Evolutionary conservation across 805 yeast genomes (phyloP), one percentile per base, ranked within the genome.

Genomic region (Pichia gijzeniarum): DNA sequence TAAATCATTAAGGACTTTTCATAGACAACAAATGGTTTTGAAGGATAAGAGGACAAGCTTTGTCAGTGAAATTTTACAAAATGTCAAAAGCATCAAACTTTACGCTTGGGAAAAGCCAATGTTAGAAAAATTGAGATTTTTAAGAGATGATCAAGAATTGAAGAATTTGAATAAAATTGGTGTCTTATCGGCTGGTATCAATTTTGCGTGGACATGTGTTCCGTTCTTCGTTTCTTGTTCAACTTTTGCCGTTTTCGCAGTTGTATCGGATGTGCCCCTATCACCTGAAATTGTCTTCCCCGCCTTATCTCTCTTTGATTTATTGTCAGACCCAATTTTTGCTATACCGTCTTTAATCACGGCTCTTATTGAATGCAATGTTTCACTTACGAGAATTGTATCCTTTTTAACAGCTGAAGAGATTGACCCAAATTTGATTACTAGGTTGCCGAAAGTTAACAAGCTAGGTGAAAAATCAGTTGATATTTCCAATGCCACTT

Each of bases 31-130:
- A 53, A 80, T 82, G 89, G 69, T 69, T 43, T 69, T 70, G 46
- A 82, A 79, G 50, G 89, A 82, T 58, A 62, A 63, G 19, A 70
- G 90, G 64, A 74, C 82, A 2, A 71, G 75, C 16, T 63, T 73
- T 18, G 76, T 79, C n/a, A 70, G 76, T 16, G 90, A 82, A 53
- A 68, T 82, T 12, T 59, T 82, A 41, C 69, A 71, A 33, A 72
- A 80, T 27, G 77, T 82, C 41, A 82, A 81, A 55, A 72, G 80
- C 43, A 76, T 82, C 52, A 82, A 82, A 54, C 62, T 82, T 22
- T 82, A 80, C 54, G 78, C 85, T 0, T 82, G 86, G 84, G 90
- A 82, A 57, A 63, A 65, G 30, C 82, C 87, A 21, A 78, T 81
- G 79, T 54, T 78, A 32, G 64, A 67, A 18, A 74, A 73, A 49